Base-by-base conservation (phyloP, 2,329 filamentous ascomycete species). In the Harringtonia lauricola region DNA sequence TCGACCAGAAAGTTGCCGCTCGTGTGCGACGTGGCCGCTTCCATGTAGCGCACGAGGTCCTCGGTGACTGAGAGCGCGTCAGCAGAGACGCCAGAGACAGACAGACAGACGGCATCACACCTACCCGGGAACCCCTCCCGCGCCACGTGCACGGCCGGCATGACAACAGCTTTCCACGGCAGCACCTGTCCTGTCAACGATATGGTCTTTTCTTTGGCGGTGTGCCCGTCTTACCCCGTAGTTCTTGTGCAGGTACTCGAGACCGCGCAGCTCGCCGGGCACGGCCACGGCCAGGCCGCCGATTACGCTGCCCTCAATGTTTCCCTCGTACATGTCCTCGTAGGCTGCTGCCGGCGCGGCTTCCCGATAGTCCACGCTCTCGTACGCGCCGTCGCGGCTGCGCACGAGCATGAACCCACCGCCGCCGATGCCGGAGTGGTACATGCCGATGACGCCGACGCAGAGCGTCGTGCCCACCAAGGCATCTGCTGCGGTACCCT, bases 391-490 rank as follows among this genome's bases (percentile, higher is more conserved):
- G 46, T 86, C 68, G 15, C 76, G 65, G 29, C 77, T 71, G 39
- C 86, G 79, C 6, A 95, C 76, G 6, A 95, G 70, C 72, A 88
- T 84, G 63, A 96, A 96, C 2, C 90, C 90, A 34, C 90, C 90
- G 8, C 90, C 90, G 18, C 86, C 89, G 47, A 95, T 83, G 15
- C 90, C 89, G 34, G 75, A 76, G 59, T 89, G 84, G 53, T 86
- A 85, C 78, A 85, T 85, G 44, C 74, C 81, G 36, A 84, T 72
- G 8, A 85, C 81, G 7, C 85, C 85, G 31, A 88, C 74, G 50
- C 85, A 90, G 41, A 89, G 73, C 8, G 79, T 78, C 0, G 83
- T 84, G 26, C 79, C 83, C 18, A 89, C 79, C 49, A 86, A 63
- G 38, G 84, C 81, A 62, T 90, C 85, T 1, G 81, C 83, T 13